Base-by-base conservation (phyloP, 805 yeast genomes). In the Wickerhamiella kurtzmanii region DNA sequence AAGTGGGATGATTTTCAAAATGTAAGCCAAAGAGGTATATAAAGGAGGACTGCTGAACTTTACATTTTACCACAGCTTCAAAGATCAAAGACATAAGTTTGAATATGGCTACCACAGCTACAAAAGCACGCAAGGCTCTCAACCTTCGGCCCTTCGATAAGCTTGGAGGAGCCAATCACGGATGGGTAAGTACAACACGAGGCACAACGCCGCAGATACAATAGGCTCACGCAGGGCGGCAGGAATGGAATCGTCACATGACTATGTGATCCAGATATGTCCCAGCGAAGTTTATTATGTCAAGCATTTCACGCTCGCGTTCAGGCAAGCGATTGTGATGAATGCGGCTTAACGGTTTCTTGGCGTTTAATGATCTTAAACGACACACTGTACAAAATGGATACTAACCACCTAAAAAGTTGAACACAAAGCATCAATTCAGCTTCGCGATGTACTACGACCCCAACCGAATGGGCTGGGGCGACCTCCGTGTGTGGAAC, bases 401-500 rank as follows among this genome's bases (percentile, higher is more conserved):
- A 11, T 6, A 25, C 32, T 25, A 25, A 25, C 32, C 6, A 6
- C 6, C 11, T 11, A 25, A 25, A 25, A 25, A 25, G 32, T 11
- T 25, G 6, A 6, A 5, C 6, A 36, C 38, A 5, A 5, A 15
- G 15, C 50, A 44, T 22, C 50, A 47, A 21, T 44, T 44, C 47
- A 37, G 18, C 16, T 46, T 37, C 18, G 49, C 43, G 8, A 21
- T 25, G 11, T 43, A 32, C 16, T 21, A 20, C 18, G 43, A 35
- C 20, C 46, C 43, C 18, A 16, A 47, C n/a, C 41, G 46, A n/a
- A 22, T 19, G 21, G 37, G 50, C 20, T 39, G 35, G 19, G 50
- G 50, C 16, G 21, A 38, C 15, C 21, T 47, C 22, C 41, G 50
- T 4, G 46, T 47, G 5, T 44, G 45, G 13, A 43, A 47, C 21